These are phyloP conservation scores for Cyberlindnera misumaiensis DNA, from an alignment of 805 yeast genomes.

Conservation along the genomic window DNA sequence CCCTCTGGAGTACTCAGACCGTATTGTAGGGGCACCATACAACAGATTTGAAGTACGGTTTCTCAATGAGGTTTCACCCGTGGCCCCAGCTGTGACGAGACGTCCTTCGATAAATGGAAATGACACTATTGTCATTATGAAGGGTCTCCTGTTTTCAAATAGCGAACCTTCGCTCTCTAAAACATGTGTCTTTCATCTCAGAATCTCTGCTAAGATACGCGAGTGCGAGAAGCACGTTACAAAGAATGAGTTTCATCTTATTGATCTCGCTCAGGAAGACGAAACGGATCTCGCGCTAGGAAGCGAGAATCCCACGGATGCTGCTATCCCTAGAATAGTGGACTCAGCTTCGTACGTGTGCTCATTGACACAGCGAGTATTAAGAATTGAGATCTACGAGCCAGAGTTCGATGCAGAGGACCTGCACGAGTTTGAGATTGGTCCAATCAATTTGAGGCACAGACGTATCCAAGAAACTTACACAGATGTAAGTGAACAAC, in stretches of 20 bases:
- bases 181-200: slow-evolving; percentile 27
- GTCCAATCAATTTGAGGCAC: slow-evolving; percentile 47
- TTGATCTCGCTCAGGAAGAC: slow-evolving; percentile 23
- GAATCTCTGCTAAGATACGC: slow-evolving; percentile 28
- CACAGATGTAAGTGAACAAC: slow-evolving; percentile 16
- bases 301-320: slow-evolving; percentile 15
- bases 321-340: slow-evolving; percentile 29
- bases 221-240: slow-evolving; percentile 13
- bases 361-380: slow-evolving; percentile 35
- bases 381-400: slow-evolving; percentile 46
- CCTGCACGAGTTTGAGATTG: slow-evolving; percentile 38
- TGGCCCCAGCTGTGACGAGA: slow-evolving; percentile 20
- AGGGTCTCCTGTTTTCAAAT: slow-evolving; percentile 25
- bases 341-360: slow-evolving; percentile 45
- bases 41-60: slow-evolving; percentile 19
- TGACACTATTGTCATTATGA: slow-evolving; percentile 21
- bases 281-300: slow-evolving; percentile 23
- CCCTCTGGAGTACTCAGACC: slow-evolving; percentile 26
- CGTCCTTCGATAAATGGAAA: slow-evolving; percentile 10
- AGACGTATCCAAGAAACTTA: slow-evolving; percentile 27
- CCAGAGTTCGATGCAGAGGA: slow-evolving; percentile 46
- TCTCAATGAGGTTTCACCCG: slow-evolving; percentile 22
- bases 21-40: slow-evolving; percentile 14
- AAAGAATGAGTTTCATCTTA: slow-evolving; percentile 26
- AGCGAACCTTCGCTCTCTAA: slow-evolving; percentile 18